Conservation (phyloP, 208 protist species). For the Leishmania tropica region DNA sequence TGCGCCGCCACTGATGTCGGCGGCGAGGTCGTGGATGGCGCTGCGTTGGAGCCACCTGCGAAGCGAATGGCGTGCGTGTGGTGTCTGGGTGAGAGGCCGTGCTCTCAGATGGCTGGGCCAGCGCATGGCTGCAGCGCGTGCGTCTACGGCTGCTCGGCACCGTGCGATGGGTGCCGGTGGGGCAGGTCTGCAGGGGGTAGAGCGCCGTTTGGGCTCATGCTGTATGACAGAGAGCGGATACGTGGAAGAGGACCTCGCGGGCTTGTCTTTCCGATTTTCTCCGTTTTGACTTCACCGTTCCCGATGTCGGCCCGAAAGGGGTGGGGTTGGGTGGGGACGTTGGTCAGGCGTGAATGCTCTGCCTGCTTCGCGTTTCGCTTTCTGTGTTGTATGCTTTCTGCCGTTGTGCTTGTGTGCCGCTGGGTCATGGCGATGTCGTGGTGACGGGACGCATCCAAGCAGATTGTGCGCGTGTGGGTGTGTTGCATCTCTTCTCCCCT, state of each 20-base stretch:
- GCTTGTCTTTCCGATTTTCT: slow-evolving; percentile 2
- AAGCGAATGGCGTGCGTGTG: neutral
- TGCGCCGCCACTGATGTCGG: too few relatives aligned
- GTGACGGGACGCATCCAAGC: too few relatives aligned
- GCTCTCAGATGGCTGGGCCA: neutral
- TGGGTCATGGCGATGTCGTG: neutral
- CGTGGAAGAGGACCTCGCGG: too few relatives aligned
- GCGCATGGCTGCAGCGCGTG: neutral
- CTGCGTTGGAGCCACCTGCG: neutral
- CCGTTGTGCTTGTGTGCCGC: neutral
- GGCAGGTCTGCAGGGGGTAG: neutral
- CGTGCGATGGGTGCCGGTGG: neutral
- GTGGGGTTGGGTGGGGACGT: too few relatives aligned
- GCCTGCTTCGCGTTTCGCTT: slow-evolving; percentile 5
- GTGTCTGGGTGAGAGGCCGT: neutral
- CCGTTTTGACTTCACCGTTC: neutral
- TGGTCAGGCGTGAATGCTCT: neutral
- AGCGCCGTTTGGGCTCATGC: neutral
- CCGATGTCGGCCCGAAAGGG: neutral
- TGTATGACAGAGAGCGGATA: too few relatives aligned
- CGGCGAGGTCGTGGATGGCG: too few relatives aligned
- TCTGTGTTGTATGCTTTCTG: slow-evolving; percentile 13
- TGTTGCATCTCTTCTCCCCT: neutral
- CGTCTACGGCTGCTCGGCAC: neutral
- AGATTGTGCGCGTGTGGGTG: neutral